Evolutionary conservation across 257 asterid species (phyloP).

Genomic region (Solanum dulcamara): DNA sequence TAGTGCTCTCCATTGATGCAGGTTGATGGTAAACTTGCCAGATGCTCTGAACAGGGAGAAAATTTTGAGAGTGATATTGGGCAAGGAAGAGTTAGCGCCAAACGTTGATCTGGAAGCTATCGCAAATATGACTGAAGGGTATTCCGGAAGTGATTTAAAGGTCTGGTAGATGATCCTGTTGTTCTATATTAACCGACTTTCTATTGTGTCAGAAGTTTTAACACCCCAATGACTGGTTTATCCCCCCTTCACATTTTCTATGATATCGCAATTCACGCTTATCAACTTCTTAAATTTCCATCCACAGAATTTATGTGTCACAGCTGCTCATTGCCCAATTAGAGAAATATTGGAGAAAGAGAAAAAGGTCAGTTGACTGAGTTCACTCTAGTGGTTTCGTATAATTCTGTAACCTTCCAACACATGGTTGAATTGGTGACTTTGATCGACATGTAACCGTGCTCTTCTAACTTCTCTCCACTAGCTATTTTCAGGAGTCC

Average conservation of each 20-base stretch:
- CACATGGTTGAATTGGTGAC: background rate
- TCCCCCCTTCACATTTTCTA: background rate
- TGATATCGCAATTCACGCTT: background rate
- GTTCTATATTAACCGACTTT: background rate
- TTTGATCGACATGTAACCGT: background rate
- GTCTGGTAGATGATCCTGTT: conserved; percentile 22
- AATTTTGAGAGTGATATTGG: conserved; percentile 55
- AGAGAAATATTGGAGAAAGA: conserved; percentile 79
- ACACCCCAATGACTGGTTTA: background rate
- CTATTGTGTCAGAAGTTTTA: background rate
- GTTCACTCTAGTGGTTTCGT: background rate
- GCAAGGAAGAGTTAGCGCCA: conserved; percentile 65
- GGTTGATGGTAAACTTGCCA: conserved; percentile 90
- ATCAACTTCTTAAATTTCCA: background rate
- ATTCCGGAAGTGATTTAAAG: conserved; percentile 94
- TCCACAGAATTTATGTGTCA: conserved; percentile 68
- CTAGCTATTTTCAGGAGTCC: background rate
- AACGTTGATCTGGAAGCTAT: conserved; percentile 57
- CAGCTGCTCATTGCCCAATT: conserved; percentile 82
- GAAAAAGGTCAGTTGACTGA: conserved; percentile 44
- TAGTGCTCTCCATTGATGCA: conserved; percentile 18
- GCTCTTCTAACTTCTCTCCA: background rate
- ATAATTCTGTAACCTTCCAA: background rate
- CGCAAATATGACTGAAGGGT: conserved; percentile 84
- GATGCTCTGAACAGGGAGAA: conserved; percentile 69